Evolutionary conservation across 352 stramenopile genomes (phyloP).

Genomic region (Bremia lactucae): DNA sequence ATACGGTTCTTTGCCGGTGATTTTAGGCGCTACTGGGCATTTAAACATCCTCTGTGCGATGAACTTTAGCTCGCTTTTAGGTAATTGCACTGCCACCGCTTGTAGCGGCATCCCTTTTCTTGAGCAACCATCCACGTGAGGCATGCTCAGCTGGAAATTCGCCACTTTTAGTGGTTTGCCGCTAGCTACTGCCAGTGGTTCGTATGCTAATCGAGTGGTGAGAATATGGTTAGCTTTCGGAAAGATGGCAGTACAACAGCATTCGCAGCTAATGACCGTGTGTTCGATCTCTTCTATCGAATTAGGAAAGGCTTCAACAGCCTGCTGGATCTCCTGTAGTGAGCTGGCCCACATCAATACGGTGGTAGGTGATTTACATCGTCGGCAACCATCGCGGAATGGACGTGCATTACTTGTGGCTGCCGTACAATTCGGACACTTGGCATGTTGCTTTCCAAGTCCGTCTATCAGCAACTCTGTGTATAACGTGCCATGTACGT

Average conservation of each 20-base stretch:
- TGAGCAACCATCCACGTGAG: conserved; percentile 73
- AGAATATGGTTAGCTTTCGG: conserved; percentile 56
- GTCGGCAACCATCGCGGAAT: conserved; percentile 74
- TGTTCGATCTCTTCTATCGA: conserved; percentile 64
- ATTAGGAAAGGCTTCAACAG: conserved; percentile 51
- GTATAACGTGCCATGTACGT: conserved; percentile 78
- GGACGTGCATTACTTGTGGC: conserved; percentile 76
- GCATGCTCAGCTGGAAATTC: conserved; percentile 84
- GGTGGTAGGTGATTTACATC: conserved; percentile 60
- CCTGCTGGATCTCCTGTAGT: conserved; percentile 49
- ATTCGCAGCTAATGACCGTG: conserved; percentile 59
- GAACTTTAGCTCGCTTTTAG: conserved; percentile 84
- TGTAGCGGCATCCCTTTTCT: conserved; percentile 78
- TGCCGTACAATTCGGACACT: conserved; percentile 72
- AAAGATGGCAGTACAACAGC: conserved; percentile 66
- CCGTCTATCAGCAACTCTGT: conserved; percentile 40
- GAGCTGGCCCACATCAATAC: conserved; percentile 71
- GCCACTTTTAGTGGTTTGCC: conserved; percentile 63
- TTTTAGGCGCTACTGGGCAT: conserved; percentile 42
- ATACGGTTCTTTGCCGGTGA: conserved; percentile 61
- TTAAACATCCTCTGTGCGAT: conserved; percentile 65
- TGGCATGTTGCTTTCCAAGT: conserved; percentile 38
- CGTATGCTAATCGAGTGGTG: conserved; percentile 39
- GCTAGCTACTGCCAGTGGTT: conserved; percentile 38
- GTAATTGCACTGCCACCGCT: conserved; percentile 51